A percentile compares a stretch with the other conserved stretches of the same genome.
These are phyloP conservation scores for Yarrowia osloensis DNA, from an alignment of 805 yeast species.

Conservation along the genomic window DNA sequence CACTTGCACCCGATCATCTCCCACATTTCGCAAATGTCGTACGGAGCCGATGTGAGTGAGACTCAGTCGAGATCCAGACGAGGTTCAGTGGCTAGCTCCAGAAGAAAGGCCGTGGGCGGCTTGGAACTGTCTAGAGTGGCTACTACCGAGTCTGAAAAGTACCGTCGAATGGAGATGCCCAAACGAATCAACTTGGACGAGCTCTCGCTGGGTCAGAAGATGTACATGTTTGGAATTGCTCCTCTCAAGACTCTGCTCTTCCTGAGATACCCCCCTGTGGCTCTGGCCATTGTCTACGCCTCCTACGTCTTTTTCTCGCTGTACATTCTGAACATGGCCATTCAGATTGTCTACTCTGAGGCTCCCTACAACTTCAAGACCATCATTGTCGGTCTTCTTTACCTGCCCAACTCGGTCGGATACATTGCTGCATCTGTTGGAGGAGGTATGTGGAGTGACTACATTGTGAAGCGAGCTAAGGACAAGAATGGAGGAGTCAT, in stretches of 20 bases:
- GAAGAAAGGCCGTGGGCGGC: background rate
- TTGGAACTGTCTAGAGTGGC: background rate
- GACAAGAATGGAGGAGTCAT: slow-evolving; percentile 60
- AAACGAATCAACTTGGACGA: slow-evolving; percentile 13
- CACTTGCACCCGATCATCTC: slow-evolving; percentile 22
- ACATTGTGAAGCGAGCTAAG: slow-evolving; percentile 54
- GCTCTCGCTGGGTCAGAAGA: slow-evolving; percentile 24
- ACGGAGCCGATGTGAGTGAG: slow-evolving; percentile 28
- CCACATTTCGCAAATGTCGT: slow-evolving; percentile 29
- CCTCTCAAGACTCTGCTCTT: slow-evolving; percentile 66
- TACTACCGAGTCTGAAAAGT: slow-evolving; percentile 25
- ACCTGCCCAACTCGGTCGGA: slow-evolving; percentile 80
- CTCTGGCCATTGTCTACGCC: slow-evolving; percentile 63
- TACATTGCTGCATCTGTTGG: slow-evolving; percentile 73
- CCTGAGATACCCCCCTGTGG: slow-evolving; percentile 72
- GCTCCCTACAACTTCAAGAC: slow-evolving; percentile 71
- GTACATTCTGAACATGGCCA: slow-evolving; percentile 73
- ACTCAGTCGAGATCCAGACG: background rate
- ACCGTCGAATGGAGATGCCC: slow-evolving; percentile 23
- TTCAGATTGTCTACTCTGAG: slow-evolving; percentile 61
- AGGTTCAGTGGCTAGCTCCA: slow-evolving; percentile 13
- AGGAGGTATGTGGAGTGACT: slow-evolving; percentile 82
- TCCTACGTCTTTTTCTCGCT: slow-evolving; percentile 70
- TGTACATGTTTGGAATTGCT: slow-evolving; percentile 44
- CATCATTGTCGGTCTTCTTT: slow-evolving; percentile 69